Conservation (phyloP, 352 stramenopile genomes). For the Globisporangium spiculum region DNA sequence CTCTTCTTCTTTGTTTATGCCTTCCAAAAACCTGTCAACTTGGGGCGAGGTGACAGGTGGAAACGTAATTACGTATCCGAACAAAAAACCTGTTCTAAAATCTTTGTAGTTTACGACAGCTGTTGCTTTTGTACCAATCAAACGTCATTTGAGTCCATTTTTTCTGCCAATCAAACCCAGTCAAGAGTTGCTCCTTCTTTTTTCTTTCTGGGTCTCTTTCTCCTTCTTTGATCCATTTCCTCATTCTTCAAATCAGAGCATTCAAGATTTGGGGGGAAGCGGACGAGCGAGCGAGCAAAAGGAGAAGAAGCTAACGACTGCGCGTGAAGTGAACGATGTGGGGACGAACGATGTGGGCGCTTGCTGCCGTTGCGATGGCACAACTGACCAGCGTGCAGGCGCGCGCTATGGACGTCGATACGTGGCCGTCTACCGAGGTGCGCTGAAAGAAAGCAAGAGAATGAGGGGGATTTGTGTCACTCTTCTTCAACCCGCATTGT, state of each 20-base stretch:
- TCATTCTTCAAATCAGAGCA: slow-evolving; percentile 11
- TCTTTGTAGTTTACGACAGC: neutral
- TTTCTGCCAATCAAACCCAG: neutral
- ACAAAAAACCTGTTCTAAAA: neutral
- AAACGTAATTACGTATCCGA: neutral
- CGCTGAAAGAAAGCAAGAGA: slow-evolving; percentile 5
- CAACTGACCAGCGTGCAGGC: slow-evolving; percentile 20
- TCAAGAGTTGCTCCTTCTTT: neutral
- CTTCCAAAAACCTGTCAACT: neutral
- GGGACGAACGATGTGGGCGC: slow-evolving; percentile 6
- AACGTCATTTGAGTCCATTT: neutral
- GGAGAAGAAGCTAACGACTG: slow-evolving; percentile 18
- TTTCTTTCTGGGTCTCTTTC: slow-evolving; percentile 6
- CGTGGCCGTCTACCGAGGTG: slow-evolving; percentile 83
- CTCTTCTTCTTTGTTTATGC: neutral
- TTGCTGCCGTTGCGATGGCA: slow-evolving; percentile 21
- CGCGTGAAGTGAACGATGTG: slow-evolving; percentile 6
- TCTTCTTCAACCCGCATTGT: neutral
- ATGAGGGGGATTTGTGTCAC: neutral
- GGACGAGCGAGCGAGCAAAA: neutral
- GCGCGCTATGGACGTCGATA: slow-evolving; percentile 73
- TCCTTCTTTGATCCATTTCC: neutral
- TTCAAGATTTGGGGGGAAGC: slow-evolving; percentile 13
- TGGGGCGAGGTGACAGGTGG: neutral
- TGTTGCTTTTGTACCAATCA: neutral